These are phyloP conservation scores for Penicillium sp. DNA, from an alignment of 2,329 filamentous ascomycete genomes.

Conservation along the genomic window DNA sequence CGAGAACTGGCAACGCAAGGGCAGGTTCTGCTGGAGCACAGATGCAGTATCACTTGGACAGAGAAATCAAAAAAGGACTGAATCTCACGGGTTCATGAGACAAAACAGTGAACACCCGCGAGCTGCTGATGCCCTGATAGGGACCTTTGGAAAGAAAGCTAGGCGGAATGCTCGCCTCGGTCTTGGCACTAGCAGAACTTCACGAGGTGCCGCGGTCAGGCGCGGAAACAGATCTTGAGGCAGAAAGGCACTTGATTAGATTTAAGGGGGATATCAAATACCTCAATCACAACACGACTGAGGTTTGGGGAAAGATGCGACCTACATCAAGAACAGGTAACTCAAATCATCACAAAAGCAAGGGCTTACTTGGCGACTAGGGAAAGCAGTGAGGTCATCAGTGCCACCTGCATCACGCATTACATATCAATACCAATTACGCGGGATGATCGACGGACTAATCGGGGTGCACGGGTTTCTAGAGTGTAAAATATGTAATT, in stretches of 20 bases:
- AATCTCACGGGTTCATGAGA: not conserved
- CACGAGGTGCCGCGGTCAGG: slow-evolving; percentile 17
- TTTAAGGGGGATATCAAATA: not conserved
- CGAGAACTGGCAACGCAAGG: not conserved
- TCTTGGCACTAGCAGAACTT: slow-evolving; percentile 23
- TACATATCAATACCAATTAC: slow-evolving; percentile 3
- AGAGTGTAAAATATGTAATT: not conserved
- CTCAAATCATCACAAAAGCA: not conserved
- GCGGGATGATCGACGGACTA: not conserved
- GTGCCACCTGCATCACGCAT: slow-evolving; percentile 13
- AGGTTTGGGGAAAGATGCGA: not conserved
- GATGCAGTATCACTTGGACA: not conserved
- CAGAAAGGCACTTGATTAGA: not conserved
- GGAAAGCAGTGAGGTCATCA: slow-evolving; percentile 27
- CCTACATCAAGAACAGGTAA: not conserved
- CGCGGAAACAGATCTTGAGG: slow-evolving; percentile 6
- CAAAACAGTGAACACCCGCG: not conserved
- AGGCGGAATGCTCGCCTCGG: slow-evolving; percentile 25
- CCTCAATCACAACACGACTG: not conserved
- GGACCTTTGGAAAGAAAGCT: slow-evolving; percentile 7
- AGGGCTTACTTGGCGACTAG: slow-evolving; percentile 3
- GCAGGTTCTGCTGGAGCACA: not conserved
- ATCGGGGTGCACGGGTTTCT: not conserved
- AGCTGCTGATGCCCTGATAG: not conserved
- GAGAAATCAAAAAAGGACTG: not conserved